Conservation (phyloP, 139 green algal genomes). For the Tetraselmis striata region DNA sequence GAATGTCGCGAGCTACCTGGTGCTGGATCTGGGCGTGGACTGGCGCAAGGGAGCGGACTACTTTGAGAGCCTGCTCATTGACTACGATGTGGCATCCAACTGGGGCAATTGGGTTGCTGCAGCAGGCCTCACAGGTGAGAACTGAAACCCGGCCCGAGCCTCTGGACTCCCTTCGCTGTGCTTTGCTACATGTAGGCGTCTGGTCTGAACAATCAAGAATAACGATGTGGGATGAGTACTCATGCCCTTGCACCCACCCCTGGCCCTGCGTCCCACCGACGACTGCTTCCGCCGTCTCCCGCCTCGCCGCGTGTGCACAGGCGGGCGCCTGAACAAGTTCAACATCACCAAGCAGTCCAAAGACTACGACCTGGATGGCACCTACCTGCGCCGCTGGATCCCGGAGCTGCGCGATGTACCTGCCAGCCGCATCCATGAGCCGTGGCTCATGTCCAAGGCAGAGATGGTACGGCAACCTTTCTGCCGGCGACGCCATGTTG, state of each 20-base stretch:
- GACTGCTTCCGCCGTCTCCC: slow-evolving; percentile 10
- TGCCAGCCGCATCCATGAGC: slow-evolving; percentile 59
- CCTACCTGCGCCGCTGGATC: slow-evolving; percentile 84
- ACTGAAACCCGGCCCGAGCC: too few relatives aligned
- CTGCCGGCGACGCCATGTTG: not conserved
- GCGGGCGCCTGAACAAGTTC: slow-evolving; percentile 86
- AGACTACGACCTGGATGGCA: slow-evolving; percentile 59
- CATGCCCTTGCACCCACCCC: too few relatives aligned
- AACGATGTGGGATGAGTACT: too few relatives aligned
- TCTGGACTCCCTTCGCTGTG: too few relatives aligned
- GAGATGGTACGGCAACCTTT: slow-evolving; percentile 57
- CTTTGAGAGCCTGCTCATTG: slow-evolving; percentile 85
- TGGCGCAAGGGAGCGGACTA: slow-evolving; percentile 80
- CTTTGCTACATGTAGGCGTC: too few relatives aligned
- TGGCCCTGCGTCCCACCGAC: not conserved
- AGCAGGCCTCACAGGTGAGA: slow-evolving; percentile 46
- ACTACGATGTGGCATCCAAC: slow-evolving; percentile 76
- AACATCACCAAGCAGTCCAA: slow-evolving; percentile 89
- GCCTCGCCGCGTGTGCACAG: slow-evolving; percentile 36
- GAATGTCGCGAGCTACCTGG: slow-evolving; percentile 85
- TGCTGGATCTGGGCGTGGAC: slow-evolving; percentile 85
- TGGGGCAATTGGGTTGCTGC: slow-evolving; percentile 45
- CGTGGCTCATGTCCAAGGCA: slow-evolving; percentile 60
- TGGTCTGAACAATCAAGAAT: too few relatives aligned
- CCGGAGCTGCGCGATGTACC: slow-evolving; percentile 81